These are phyloP conservation scores for Cyclaneusma minus DNA, from an alignment of 2,329 filamentous ascomycete genomes.

Conservation along the genomic window DNA sequence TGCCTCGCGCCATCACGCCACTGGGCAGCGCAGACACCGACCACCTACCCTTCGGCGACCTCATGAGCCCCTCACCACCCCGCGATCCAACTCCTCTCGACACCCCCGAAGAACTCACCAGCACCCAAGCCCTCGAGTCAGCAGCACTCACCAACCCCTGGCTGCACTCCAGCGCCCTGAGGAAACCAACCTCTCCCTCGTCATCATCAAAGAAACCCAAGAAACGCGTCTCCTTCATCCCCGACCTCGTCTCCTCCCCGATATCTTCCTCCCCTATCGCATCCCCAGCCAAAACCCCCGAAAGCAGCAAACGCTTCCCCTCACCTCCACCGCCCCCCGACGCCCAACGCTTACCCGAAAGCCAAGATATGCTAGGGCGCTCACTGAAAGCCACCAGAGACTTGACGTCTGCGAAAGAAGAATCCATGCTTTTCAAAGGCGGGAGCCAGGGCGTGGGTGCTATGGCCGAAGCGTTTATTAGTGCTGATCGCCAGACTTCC, in stretches of 20 bases:
- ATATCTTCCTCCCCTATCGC: background rate
- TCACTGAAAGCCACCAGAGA: background rate
- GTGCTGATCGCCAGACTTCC: conserved; percentile 22
- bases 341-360: background rate
- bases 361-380: background rate
- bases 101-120: conserved; percentile 3
- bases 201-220: conserved; percentile 5
- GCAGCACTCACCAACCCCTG: conserved; percentile 15
- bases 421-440: conserved; percentile 1
- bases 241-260: conserved; percentile 2
- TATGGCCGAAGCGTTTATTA: conserved; percentile 33
- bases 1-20: too few relatives aligned
- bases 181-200: conserved; percentile 1
- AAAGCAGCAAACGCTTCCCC: background rate
- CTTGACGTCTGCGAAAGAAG: conserved; percentile 1
- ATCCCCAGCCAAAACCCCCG: background rate
- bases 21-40: too few relatives aligned
- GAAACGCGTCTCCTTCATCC: conserved; percentile 17
- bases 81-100: background rate
- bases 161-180: conserved; percentile 8
- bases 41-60: conserved; percentile 1
- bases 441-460: conserved; percentile 18
- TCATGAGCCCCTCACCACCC: background rate
- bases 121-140: conserved; percentile 12
- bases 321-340: conserved; percentile 2